Conservation (phyloP, 2,329 filamentous ascomycete species). For the Chaetomiaceae sp. region DNA sequence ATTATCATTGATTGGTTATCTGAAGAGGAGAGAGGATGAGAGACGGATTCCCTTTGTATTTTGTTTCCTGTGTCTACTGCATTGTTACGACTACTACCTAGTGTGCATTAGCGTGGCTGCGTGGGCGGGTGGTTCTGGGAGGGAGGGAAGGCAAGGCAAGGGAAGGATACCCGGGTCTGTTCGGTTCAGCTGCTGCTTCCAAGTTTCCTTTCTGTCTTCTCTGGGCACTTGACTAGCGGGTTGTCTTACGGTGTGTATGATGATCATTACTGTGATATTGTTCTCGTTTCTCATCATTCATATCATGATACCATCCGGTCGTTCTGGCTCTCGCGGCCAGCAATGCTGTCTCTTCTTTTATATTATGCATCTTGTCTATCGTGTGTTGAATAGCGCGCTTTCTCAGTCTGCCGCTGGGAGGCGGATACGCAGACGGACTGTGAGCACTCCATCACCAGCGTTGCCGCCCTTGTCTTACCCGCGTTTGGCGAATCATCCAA, state of each 20-base stretch:
- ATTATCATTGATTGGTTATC: neutral
- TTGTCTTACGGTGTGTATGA: neutral
- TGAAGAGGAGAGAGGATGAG: too few relatives aligned
- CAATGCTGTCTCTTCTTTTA: neutral
- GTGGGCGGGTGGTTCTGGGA: neutral
- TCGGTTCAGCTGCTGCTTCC: neutral
- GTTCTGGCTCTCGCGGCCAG: neutral
- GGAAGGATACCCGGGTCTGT: constrained; percentile 13
- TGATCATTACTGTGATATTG: neutral
- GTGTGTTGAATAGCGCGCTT: too few relatives aligned
- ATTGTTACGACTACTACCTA: neutral
- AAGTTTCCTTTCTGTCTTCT: neutral
- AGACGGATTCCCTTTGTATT: neutral
- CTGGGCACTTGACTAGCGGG: neutral
- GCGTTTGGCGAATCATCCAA: too few relatives aligned
- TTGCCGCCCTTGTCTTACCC: too few relatives aligned
- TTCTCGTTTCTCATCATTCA: neutral
- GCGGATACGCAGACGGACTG: too few relatives aligned
- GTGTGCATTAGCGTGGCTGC: neutral
- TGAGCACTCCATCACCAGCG: too few relatives aligned
- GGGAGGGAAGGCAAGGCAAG: neutral
- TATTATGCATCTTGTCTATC: neutral
- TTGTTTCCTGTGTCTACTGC: neutral
- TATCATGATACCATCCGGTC: constrained; percentile 1
- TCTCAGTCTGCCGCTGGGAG: too few relatives aligned